Base-by-base conservation (phyloP, 148 eudicot species). In the Drosera capensis region DNA sequence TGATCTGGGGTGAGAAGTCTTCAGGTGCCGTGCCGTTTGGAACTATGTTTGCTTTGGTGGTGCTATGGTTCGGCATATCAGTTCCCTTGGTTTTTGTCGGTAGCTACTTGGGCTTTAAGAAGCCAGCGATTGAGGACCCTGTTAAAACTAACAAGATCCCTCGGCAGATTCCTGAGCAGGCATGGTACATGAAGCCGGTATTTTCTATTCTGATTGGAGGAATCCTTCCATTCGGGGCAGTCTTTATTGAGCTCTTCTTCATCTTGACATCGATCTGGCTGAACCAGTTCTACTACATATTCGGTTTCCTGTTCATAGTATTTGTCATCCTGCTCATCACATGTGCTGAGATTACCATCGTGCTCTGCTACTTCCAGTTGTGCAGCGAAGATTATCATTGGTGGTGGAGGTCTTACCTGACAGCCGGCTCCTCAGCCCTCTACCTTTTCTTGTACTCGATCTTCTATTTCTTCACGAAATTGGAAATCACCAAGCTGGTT, bases 351-450 rank as follows among this genome's bases (percentile, higher is more conserved):
- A 71, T 67, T 36, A 63, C 68, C 26, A 67, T 67, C 17, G 77
- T 71, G 21, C 69, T 71, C 44, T 66, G 77, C 60, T 71, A 71
- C 72, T 71, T 71, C 67, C 73, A 71, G 63, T 53, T 71, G 38
- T 71, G 77, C 59, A 71, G 77, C 36, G 77, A 71, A 51, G 77
- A 71, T 43, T 71, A 71, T 41, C 25, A 63, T 39, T 71, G 77
- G 72, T 71, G 77, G 73, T 71, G 77, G 77, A 53, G 77, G 48
- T 57, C 77, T 8, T 71, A 71, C 62, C 48, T 71, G 57, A 71
- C 77, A 0, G 77, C 72, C 1, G 77, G 77, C 12, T 71, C 72
- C 17, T 71, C 77, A 0, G 77, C 77, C 17, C 44, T 67, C 14
- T 71, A 71, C 60, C 57, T 71, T 25, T 71, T 71, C 60, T 23